phyloP scores from a whole-genome alignment of 1,284 basidiomycete species.

The Marasmius tenuissimus region DNA sequence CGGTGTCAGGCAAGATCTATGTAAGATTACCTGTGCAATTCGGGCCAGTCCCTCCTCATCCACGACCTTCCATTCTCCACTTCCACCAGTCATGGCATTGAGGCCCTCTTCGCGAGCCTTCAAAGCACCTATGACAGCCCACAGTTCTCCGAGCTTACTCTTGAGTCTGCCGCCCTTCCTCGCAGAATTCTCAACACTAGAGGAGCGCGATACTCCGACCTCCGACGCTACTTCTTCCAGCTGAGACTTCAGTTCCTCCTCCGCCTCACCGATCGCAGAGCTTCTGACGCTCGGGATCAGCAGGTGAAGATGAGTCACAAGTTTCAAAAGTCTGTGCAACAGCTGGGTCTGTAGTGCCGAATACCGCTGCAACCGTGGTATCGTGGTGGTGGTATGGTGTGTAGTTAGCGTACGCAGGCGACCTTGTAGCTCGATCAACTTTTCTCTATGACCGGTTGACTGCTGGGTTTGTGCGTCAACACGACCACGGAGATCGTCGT shows the following conservation, averaged over 20 bases:
- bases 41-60: constrained; percentile 81
- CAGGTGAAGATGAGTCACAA: constrained; percentile 78
- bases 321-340: constrained; percentile 69
- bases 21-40: constrained; percentile 64
- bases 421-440: constrained; percentile 71
- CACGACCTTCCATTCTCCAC: constrained; percentile 77
- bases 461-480: constrained; percentile 78
- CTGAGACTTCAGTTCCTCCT: constrained; percentile 67
- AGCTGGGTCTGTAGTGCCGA: constrained; percentile 72
- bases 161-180: constrained; percentile 64
- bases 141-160: constrained; percentile 79
- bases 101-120: constrained; percentile 59
- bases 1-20: constrained; percentile 5
- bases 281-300: constrained; percentile 79
- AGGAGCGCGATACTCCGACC: constrained; percentile 6
- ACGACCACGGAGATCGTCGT: constrained; percentile 80
- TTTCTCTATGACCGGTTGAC: constrained; percentile 69
- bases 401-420: constrained; percentile 66
- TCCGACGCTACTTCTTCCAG: constrained; percentile 64
- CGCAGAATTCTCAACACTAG: constrained; percentile 60
- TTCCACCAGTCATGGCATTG: constrained; percentile 38
- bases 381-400: constrained; percentile 68
- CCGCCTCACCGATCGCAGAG: constrained; percentile 79
- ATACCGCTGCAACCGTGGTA: constrained; percentile 67
- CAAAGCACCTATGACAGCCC: constrained; percentile 83